phyloP scores from a whole-genome alignment of 306 rosid genomes.

The Cyclanthera cordifolia region DNA sequence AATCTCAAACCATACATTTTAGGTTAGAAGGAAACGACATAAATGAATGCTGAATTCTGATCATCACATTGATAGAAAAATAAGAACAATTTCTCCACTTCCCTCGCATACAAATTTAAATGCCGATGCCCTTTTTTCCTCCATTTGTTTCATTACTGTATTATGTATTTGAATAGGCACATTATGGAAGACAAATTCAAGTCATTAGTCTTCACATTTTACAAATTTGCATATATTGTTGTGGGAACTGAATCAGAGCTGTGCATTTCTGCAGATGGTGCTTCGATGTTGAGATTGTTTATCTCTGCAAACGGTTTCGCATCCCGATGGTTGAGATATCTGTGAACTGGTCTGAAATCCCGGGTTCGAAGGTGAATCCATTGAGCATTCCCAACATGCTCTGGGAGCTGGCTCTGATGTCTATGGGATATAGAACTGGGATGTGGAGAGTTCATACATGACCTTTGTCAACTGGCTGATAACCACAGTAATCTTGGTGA shows the following conservation, averaged over 20 bases:
- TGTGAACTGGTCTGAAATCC: slow-evolving; percentile 93
- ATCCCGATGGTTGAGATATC: slow-evolving; percentile 72
- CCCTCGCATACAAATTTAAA: neutral
- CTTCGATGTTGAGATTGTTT: slow-evolving; percentile 87
- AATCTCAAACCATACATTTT: neutral
- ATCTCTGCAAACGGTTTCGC: slow-evolving; percentile 53
- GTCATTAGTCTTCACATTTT: neutral
- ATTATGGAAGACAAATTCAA: neutral
- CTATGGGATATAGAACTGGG: slow-evolving; percentile 72
- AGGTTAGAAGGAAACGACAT: neutral
- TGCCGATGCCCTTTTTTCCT: neutral
- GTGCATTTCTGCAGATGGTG: slow-evolving; percentile 66
- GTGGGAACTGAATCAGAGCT: neutral
- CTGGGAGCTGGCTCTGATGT: slow-evolving; percentile 92
- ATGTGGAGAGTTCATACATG: slow-evolving; percentile 55
- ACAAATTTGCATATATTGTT: neutral
- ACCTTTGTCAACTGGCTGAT: neutral
- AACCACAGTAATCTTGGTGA: neutral
- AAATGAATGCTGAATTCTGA: neutral
- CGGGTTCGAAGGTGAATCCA: slow-evolving; percentile 87
- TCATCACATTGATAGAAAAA: neutral
- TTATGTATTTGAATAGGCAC: neutral
- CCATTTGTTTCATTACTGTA: neutral
- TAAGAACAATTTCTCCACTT: neutral
- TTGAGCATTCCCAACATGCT: slow-evolving; percentile 91